Evolutionary conservation across 2,329 filamentous ascomycete genomes (phyloP), one percentile per base, ranked within the genome.

Genomic region (Xylaria sp.): DNA sequence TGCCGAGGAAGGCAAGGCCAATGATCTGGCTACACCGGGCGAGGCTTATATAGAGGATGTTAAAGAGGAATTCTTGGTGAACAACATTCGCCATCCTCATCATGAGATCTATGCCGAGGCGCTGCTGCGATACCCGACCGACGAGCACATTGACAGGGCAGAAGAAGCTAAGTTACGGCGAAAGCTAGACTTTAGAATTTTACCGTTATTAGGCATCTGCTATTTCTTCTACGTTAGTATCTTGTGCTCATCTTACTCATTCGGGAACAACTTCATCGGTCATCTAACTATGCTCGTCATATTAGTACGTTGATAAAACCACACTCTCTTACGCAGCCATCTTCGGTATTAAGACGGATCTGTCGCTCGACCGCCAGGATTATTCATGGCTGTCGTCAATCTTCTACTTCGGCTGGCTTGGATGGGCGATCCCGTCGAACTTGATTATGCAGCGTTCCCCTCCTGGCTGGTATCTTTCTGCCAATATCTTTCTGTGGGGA

Each of bases 381-480:
- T 76, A 76, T 44, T 72, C 73, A 2, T 76, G 75, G 75, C 62
- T 69, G 5, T 71, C 66, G 35, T 75, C 73, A 4, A 73, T 77
- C 37, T 77, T 77, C 60, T 77, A 76, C 55, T 75, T 77, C 51
- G 74, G 75, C 9, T 82, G 82, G 54, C 74, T 85, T 2, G 73
- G 79, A 0, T 82, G 81, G 1, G 83, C 85, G 48, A 83, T 82
- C 63, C 81, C 82, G 0, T 81, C 82, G 37, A 79, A 79, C 5
- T 74, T 75, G 60, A 63, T 78, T 32, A 69, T 80, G 47, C 75
- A 78, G 69, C 58, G 73, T 60, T 73, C 79, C 5, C 79, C 78
- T n/a, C 67, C 80, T 5, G 79, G 73, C 51, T 81, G 79, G 48
- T 79, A 79, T 62, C 74, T 81, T 4, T 79, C 79, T 0, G 72